A percentile compares a stretch with the other conserved stretches of the same genome.
phyloP scores from a whole-genome alignment of 257 asterid species.

The Rauvolfia tetraphylla region DNA sequence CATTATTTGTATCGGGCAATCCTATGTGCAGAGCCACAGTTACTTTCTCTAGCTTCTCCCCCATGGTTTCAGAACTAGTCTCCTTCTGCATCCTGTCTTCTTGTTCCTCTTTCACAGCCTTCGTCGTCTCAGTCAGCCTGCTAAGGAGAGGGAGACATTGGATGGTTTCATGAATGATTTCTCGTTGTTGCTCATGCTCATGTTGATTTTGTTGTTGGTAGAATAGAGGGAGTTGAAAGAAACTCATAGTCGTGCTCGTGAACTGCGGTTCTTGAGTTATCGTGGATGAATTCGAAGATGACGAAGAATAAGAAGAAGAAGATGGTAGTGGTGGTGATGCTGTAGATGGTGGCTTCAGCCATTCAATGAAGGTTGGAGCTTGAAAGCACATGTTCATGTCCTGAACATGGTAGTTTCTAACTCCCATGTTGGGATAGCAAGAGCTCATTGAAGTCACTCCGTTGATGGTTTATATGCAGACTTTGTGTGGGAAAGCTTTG shows the following conservation, averaged over 20 bases:
- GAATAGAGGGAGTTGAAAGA: constrained; percentile 46
- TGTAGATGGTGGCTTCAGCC: constrained; percentile 53
- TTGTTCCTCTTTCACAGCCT: constrained; percentile 35
- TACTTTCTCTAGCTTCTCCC: constrained; percentile 39
- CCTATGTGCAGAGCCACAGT: constrained; percentile 74
- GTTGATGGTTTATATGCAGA: constrained; percentile 38
- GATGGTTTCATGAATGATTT: constrained; percentile 28
- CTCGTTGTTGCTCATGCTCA: background rate
- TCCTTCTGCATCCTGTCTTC: constrained; percentile 1
- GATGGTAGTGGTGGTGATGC: constrained; percentile 12
- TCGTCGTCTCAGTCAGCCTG: constrained; percentile 40
- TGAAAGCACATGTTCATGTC: constrained; percentile 42
- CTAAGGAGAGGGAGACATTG: constrained; percentile 79
- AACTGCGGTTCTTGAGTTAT: constrained; percentile 20
- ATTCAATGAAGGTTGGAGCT: constrained; percentile 51
- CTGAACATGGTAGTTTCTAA: constrained; percentile 36
- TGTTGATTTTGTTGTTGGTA: constrained; percentile 31
- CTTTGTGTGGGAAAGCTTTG: constrained; percentile 64
- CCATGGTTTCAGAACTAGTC: background rate
- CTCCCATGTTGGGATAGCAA: constrained; percentile 30
- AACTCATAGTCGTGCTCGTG: constrained; percentile 33
- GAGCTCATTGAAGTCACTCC: constrained; percentile 18
- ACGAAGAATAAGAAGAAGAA: constrained; percentile 12
- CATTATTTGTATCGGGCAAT: constrained; percentile 44
- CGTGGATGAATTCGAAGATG: constrained; percentile 18